Base-by-base conservation (phyloP, 2,329 filamentous ascomycete species). In the Drechmeria coniospora region DNA sequence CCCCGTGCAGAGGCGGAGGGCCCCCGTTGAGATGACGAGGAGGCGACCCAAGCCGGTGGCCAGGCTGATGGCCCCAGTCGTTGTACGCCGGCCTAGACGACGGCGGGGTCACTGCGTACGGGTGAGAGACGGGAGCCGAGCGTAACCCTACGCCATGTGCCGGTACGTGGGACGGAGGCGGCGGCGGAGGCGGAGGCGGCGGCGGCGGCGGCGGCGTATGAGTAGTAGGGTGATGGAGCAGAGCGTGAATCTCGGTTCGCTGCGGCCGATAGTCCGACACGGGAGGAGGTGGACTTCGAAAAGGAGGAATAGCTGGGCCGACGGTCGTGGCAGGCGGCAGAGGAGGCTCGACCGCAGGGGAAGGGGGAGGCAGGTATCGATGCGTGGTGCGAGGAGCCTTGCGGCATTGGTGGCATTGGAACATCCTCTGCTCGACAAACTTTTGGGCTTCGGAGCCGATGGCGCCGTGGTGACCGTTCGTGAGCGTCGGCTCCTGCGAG, bases 381-480 rank as follows among this genome's bases (percentile, higher is more conserved):
- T 42, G 42, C 37, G 63, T 56, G 29, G 61, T 56, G 15, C 58
- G 60, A 32, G 64, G 64, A 17, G 52, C 47, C 44, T 69, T 75
- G 37, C 61, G 65, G 45, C 79, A 86, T 48, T 81, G 79, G 52
- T 86, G 79, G 42, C 79, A 86, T 49, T 83, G 76, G 37, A 71
- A 77, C 35, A 63, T 65, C 17, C 65, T 58, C 38, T 74, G 68
- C 29, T 67, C 63, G 23, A 70, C 56, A 42, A 71, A 73, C 44
- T 64, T 69, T 40, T 63, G 59, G 6, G 65, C 67, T 41, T 73
- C 67, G n/a, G 56, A 55, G 25, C 67, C 64, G 28, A 68, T 51
- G 23, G 46, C 51, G 23, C 60, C 64, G 16, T 57, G 51, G 37
- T 64, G 59, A 5, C 62, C 68, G 38, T 65, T 71, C 25, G 50